Evolutionary conservation across 148 eudicot genomes (phyloP).

Genomic region (Fallopia convolvulus): DNA sequence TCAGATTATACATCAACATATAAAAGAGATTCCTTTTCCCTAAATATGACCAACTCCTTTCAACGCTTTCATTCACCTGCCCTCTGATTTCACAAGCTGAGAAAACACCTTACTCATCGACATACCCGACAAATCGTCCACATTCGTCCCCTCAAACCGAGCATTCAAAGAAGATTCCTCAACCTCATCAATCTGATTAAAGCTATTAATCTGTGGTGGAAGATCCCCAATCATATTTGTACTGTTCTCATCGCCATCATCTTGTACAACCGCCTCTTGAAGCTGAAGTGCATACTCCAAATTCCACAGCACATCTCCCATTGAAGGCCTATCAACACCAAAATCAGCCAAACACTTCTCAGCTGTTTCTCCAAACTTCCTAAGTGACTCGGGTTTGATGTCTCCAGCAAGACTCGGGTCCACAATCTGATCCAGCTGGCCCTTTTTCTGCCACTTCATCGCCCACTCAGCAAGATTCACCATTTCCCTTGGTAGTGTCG

Average conservation of each 20-base stretch:
- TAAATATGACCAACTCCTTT: not conserved
- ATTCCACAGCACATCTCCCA: conserved; percentile 19
- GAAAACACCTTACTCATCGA: conserved; percentile 16
- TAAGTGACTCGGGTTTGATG: conserved; percentile 9
- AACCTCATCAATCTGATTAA: not conserved
- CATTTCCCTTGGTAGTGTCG: conserved; percentile 29
- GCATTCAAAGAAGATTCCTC: not conserved
- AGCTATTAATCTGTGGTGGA: conserved; percentile 13
- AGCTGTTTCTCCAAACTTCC: conserved; percentile 18
- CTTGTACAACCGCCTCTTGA: conserved; percentile 12
- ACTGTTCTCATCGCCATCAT: conserved; percentile 11
- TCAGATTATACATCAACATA: not conserved
- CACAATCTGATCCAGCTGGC: conserved; percentile 13
- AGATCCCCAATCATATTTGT: conserved; percentile 14
- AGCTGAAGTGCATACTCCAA: conserved; percentile 16
- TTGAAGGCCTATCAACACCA: conserved; percentile 15
- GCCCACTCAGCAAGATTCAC: conserved; percentile 39
- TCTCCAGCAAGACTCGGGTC: conserved; percentile 13
- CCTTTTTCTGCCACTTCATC: conserved; percentile 30
- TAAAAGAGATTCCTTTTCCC: not conserved
- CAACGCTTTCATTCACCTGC: not conserved
- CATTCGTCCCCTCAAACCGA: conserved; percentile 1
- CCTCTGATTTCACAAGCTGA: conserved; percentile 18
- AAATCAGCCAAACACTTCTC: conserved; percentile 18
- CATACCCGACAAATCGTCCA: conserved; percentile 13